phyloP scores from a whole-genome alignment of 768 basidiomycete genomes.

The Boletellus sp. region DNA sequence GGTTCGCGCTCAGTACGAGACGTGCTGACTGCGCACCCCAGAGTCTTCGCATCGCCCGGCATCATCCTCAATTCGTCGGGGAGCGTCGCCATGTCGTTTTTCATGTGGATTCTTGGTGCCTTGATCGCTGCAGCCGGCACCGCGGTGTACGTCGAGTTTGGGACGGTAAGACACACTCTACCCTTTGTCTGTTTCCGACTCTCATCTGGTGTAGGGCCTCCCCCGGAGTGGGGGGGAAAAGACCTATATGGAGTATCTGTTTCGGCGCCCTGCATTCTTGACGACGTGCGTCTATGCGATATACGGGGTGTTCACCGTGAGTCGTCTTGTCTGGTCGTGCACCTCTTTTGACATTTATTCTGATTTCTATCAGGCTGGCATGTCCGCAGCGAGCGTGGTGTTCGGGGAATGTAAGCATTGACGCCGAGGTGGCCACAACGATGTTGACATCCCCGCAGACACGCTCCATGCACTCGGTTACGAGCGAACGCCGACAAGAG shows the following conservation, averaged over 20 bases:
- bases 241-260: constrained; percentile 73
- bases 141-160: constrained; percentile 70
- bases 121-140: constrained; percentile 63
- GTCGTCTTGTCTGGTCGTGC: constrained; percentile 16
- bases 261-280: constrained; percentile 56
- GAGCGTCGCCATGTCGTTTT: constrained; percentile 62
- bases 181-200: background rate
- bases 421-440: background rate
- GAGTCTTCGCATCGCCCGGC: constrained; percentile 70
- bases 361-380: constrained; percentile 43
- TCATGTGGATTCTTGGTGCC: constrained; percentile 71
- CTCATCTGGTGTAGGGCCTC: constrained; percentile 44
- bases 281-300: constrained; percentile 55
- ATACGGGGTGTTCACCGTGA: constrained; percentile 56
- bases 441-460: constrained; percentile 40
- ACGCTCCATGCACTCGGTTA: constrained; percentile 51
- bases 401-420: constrained; percentile 66
- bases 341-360: background rate
- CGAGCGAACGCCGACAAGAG: constrained; percentile 41
- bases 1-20: background rate
- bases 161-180: constrained; percentile 46
- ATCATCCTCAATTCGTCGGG: constrained; percentile 64
- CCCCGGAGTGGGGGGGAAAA: constrained; percentile 75
- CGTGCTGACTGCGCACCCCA: constrained; percentile 24
- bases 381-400: constrained; percentile 57